These are phyloP conservation scores for Botryotinia narcissicola DNA, from an alignment of 2,329 filamentous ascomycete species.

Conservation along the genomic window DNA sequence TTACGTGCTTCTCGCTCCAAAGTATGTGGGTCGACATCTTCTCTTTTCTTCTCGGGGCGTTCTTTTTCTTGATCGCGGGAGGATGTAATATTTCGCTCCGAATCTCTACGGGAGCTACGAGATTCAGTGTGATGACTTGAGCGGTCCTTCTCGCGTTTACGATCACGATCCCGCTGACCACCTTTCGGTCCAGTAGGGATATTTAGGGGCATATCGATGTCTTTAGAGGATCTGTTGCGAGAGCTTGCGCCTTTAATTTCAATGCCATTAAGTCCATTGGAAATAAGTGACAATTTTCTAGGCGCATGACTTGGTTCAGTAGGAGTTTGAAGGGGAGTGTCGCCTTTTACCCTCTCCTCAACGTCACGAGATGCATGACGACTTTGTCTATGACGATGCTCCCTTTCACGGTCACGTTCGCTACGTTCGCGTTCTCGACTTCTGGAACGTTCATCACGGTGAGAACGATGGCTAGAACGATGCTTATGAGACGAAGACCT, in stretches of 20 bases:
- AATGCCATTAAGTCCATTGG: slow-evolving; percentile 30
- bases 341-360: slow-evolving; percentile 23
- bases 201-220: slow-evolving; percentile 31
- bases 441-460: slow-evolving; percentile 45
- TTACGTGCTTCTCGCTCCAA: slow-evolving; percentile 66
- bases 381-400: slow-evolving; percentile 40
- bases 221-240: slow-evolving; percentile 31
- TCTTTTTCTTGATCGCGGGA: slow-evolving; percentile 21
- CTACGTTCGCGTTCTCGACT: slow-evolving; percentile 48
- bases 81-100: slow-evolving; percentile 23
- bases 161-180: slow-evolving; percentile 28
- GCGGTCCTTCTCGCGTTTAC: slow-evolving; percentile 33
- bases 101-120: slow-evolving; percentile 43
- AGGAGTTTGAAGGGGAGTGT: slow-evolving; percentile 25
- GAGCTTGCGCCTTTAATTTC: slow-evolving; percentile 38
- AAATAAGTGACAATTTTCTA: slow-evolving; percentile 28
- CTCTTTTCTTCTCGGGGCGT: slow-evolving; percentile 24
- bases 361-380: slow-evolving; percentile 31
- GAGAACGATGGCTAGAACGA: slow-evolving; percentile 50
- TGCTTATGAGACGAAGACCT: slow-evolving; percentile 42
- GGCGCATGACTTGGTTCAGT: slow-evolving; percentile 23
- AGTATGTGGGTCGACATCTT: slow-evolving; percentile 49
- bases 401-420: slow-evolving; percentile 44
- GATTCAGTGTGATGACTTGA: slow-evolving; percentile 26
- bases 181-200: slow-evolving; percentile 36